Percentiles rank a stretch among this genome's conserved stretches.
Conservation (phyloP, 2,329 filamentous ascomycete species). For the Ophiocordyceps camponoti-floridani region DNA sequence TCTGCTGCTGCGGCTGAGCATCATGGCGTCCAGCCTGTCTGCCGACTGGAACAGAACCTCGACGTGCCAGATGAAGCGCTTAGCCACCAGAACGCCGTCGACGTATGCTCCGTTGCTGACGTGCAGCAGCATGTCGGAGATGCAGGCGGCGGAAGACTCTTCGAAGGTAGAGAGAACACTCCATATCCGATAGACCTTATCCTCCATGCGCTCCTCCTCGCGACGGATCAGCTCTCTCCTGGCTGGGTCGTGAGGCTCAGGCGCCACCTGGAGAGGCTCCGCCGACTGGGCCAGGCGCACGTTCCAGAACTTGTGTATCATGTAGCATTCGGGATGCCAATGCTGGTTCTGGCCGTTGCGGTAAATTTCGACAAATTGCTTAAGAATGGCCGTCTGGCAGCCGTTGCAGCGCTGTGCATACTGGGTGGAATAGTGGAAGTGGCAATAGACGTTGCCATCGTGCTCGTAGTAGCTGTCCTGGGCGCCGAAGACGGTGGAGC, state of each 20-base stretch:
- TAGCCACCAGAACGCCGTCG: conserved; percentile 85
- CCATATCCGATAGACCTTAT: conserved; percentile 97
- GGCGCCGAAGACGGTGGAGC: conserved; percentile 92
- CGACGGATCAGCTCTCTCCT: conserved; percentile 60
- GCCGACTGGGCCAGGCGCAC: conserved; percentile 58
- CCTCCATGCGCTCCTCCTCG: conserved; percentile 87
- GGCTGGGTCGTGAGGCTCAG: conserved; percentile 30
- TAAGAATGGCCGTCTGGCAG: conserved; percentile 90
- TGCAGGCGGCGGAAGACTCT: conserved; percentile 92
- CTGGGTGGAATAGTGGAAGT: conserved; percentile 96
- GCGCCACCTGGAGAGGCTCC: conserved; percentile 25
- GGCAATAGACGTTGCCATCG: conserved; percentile 88
- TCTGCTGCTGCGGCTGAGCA: conserved; percentile 54
- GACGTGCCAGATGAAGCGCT: conserved; percentile 91
- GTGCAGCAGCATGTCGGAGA: conserved; percentile 96
- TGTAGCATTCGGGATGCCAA: conserved; percentile 99
- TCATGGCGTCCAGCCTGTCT: conserved; percentile 63
- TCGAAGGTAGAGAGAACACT: conserved; percentile 94
- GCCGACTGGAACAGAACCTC: conserved; percentile 82
- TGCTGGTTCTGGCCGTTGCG: conserved; percentile 96
- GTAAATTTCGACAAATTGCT: conserved; percentile 98
- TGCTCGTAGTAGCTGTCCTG: conserved; percentile 99
- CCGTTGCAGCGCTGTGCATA: conserved; percentile 94
- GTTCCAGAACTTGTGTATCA: conserved; percentile 99
- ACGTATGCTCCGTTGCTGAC: conserved; percentile 96